A percentile compares a stretch with the other conserved stretches of the same genome.
Evolutionary conservation across 192 early-diverging fungal species (phyloP).

Genomic region (Coemansia sp.): DNA sequence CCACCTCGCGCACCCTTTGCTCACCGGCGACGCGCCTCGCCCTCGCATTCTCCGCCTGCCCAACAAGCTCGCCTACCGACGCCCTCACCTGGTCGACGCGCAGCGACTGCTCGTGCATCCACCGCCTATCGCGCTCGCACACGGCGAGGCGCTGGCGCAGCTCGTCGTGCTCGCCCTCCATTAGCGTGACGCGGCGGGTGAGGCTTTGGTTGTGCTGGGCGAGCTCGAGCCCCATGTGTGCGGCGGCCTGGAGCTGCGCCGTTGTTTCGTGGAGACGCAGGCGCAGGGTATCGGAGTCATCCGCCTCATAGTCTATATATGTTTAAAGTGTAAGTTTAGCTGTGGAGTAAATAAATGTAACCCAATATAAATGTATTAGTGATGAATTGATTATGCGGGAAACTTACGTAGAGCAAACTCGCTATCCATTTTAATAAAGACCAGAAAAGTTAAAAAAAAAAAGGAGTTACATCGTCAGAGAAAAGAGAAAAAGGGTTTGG

Average conservation of each 20-base stretch:
- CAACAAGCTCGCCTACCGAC: constrained; percentile 23
- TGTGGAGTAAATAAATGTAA: not conserved
- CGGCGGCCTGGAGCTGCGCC: constrained; percentile 28
- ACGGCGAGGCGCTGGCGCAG: constrained; percentile 29
- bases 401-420: no score
- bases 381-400: no score
- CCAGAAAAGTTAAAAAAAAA: no score
- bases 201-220: constrained; percentile 41
- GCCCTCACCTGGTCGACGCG: constrained; percentile 39
- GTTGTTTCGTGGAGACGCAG: constrained; percentile 36
- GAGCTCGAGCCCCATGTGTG: constrained; percentile 40
- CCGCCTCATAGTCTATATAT: constrained; percentile 5
- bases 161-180: constrained; percentile 22
- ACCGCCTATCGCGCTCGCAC: constrained; percentile 44
- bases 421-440: no score
- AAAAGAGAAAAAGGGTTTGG: no score
- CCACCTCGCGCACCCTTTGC: constrained; percentile 8
- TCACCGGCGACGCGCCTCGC: constrained; percentile 5
- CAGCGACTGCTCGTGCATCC: constrained; percentile 50
- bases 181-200: constrained; percentile 6
- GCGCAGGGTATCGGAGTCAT: constrained; percentile 22
- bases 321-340: not conserved
- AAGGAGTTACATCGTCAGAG: no score
- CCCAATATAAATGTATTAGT: no score
- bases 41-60: not conserved